Base-by-base conservation (phyloP, 768 basidiomycete species). In the Leccinellum albellum region DNA sequence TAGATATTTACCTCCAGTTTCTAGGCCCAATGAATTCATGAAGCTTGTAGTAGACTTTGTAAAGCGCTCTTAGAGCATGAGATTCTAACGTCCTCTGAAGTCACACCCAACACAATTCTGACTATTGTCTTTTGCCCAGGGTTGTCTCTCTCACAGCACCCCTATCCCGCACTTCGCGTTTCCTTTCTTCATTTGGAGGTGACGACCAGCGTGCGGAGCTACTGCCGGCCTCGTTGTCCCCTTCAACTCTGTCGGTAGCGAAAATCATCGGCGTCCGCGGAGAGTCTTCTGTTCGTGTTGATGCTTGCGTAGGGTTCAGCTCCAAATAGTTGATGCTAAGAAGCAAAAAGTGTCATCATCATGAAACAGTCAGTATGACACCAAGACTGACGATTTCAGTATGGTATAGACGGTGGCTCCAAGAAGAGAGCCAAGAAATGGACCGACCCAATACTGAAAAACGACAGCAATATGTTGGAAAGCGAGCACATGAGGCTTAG, bases 361-460 rank as follows among this genome's bases (percentile, higher is more conserved):
- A 6, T 21, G 29, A 53, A 29, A 42, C 5, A 26, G 51, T 51
- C 9, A 23, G 42, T 46, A 47, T 15, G 48, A n/a, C 26, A 40
- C 23, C 24, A 37, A 24, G 20, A 72, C 75, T 60, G 59, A 79
- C 78, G 64, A 73, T 66, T 88, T 88, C 57, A 88, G 76, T 20
- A 78, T 59, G 32, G 76, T 66, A 66, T 88, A 91, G 62, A 89
- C 78, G 6, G 64, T 76, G 15, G 81, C 75, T 31, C 74, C 85
- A 9, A 90, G 75, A 10, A 90, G 66, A 6, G 85, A 78, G 29
- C 89, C 88, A 21, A 89, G 74, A 53, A 80, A 79, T 0, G 87
- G 87, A 37, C 89, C 88, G 9, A 88, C 71, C 87, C 86, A 87
- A 64, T 87, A 87, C 84, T 87, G 55, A 14, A 24, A 15, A 61